phyloP scores from a whole-genome alignment of 2,329 filamentous ascomycete species.

The Cladophialophora chaetospira region DNA sequence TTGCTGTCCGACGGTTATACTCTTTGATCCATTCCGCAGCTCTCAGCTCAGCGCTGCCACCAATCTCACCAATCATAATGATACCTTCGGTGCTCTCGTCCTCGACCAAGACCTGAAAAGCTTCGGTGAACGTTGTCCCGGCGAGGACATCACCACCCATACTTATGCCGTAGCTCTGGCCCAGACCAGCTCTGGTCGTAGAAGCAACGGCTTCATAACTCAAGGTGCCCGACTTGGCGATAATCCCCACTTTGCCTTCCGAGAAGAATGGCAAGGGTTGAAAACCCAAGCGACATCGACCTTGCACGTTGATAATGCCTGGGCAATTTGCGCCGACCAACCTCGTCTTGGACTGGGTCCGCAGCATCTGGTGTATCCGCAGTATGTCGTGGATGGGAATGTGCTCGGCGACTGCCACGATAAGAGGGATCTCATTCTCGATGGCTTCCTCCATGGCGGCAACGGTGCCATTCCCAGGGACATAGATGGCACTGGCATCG shows the following conservation, averaged over 20 bases:
- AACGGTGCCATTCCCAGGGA: slow-evolving; percentile 72
- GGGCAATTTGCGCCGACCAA: slow-evolving; percentile 81
- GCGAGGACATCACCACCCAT: slow-evolving; percentile 76
- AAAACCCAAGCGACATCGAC: slow-evolving; percentile 72
- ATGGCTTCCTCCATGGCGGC: slow-evolving; percentile 78
- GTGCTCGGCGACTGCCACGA: slow-evolving; percentile 78
- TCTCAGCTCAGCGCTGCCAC: slow-evolving; percentile 68
- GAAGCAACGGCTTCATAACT: slow-evolving; percentile 79
- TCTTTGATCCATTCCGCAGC: slow-evolving; percentile 73
- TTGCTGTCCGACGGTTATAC: slow-evolving; percentile 58
- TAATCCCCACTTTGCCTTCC: slow-evolving; percentile 70
- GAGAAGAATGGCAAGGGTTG: slow-evolving; percentile 73
- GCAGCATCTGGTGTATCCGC: slow-evolving; percentile 69
- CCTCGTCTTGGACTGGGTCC: slow-evolving; percentile 70
- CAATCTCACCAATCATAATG: slow-evolving; percentile 71
- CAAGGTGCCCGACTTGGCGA: slow-evolving; percentile 78
- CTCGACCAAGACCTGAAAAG: slow-evolving; percentile 64
- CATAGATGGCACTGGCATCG: slow-evolving; percentile 77
- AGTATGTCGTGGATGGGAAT: slow-evolving; percentile 78
- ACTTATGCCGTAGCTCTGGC: slow-evolving; percentile 75
- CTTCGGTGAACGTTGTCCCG: slow-evolving; percentile 74
- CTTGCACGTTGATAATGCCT: slow-evolving; percentile 74
- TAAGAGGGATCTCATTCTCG: slow-evolving; percentile 73
- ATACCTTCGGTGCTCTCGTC: slow-evolving; percentile 71
- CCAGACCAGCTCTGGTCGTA: slow-evolving; percentile 71